Evolutionary conservation across 495 filamentous ascomycete species (phyloP).

Genomic region (Cenococcum geophilum): DNA sequence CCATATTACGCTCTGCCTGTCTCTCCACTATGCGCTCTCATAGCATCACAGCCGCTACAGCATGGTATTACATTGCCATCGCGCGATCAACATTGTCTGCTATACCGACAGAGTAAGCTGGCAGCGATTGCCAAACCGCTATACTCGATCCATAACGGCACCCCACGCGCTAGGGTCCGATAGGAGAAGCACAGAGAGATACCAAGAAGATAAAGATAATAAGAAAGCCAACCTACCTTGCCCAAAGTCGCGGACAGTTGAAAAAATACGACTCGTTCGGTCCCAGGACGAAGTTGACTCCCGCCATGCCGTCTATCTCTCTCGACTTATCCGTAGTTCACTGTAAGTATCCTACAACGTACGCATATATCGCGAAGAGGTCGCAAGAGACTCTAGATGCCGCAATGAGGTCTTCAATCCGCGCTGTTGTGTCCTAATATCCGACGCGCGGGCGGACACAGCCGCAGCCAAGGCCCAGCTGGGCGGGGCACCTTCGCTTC

Average conservation of each 20-base stretch:
- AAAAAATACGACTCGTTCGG: conserved; percentile 28
- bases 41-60: background rate
- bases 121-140: background rate
- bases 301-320: conserved; percentile 8
- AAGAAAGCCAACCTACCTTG: conserved; percentile 14
- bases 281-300: conserved; percentile 24
- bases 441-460: background rate
- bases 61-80: background rate
- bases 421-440: background rate
- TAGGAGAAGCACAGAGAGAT: background rate
- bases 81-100: too few species aligned
- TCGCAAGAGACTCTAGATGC: background rate
- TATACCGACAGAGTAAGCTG: background rate
- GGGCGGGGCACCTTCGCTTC: background rate
- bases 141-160: too few species aligned
- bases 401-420: background rate
- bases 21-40: too few species aligned
- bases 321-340: conserved; percentile 4
- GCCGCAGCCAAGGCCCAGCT: background rate
- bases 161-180: too few species aligned
- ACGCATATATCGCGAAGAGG: background rate
- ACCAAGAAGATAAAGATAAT: background rate
- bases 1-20: too few species aligned
- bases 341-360: background rate
- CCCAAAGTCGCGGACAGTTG: conserved; percentile 29